These are phyloP conservation scores for Pinus tabuliformis DNA, from an alignment of 75 land plant species.

Conservation along the genomic window DNA sequence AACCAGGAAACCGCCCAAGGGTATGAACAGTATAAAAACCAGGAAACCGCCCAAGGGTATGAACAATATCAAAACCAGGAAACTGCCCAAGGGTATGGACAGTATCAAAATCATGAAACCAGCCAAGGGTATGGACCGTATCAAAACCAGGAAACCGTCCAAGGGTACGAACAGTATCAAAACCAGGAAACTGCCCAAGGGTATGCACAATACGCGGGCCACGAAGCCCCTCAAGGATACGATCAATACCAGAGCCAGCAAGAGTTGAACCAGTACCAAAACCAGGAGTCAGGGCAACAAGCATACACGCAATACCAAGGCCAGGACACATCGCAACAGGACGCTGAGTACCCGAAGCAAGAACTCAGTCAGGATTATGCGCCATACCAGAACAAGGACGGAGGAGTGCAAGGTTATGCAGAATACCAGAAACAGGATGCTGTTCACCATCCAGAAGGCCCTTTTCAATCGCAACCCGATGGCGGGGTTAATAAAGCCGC, in stretches of 20 bases:
- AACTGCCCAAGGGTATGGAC: neutral
- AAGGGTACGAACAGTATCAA: neutral
- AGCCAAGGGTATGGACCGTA: neutral
- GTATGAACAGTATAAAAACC: neutral
- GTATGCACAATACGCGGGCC: neutral
- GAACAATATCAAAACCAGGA: neutral
- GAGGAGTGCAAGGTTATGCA: neutral
- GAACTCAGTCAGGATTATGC: neutral
- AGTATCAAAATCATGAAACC: neutral
- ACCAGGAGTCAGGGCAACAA: constrained; percentile 1
- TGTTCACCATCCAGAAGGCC: no score
- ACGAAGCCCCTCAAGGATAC: neutral
- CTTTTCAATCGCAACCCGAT: neutral
- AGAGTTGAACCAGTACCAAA: neutral
- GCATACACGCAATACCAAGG: neutral
- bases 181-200: neutral
- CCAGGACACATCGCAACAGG: neutral
- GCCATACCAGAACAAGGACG: neutral
- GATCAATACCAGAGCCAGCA: neutral
- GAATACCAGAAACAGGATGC: neutral
- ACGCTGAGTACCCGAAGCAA: neutral
- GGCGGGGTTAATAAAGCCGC: neutral
- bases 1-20: neutral
- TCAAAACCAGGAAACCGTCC: neutral
- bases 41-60: neutral